Conservation (phyloP, 345 rosid genomes). For the Excoecaria cochinchinensis region DNA sequence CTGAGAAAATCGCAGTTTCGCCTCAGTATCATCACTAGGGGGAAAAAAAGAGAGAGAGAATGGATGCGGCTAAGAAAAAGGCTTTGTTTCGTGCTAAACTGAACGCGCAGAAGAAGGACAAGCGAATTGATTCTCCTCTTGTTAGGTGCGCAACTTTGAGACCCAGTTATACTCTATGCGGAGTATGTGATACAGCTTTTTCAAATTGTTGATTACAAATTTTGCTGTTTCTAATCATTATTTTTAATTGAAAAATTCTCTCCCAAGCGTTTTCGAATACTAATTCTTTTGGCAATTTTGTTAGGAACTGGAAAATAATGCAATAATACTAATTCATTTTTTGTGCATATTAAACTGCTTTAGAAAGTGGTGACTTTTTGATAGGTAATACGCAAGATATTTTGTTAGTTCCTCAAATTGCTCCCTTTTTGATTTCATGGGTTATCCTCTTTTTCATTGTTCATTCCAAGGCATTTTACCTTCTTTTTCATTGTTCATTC, state of each 20-base stretch:
- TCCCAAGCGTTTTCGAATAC: too few species aligned
- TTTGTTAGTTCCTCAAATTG: too few species aligned
- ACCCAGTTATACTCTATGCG: not conserved
- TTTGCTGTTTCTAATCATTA: not conserved
- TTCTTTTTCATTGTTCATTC: not conserved
- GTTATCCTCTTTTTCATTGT: not conserved
- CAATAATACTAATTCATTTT: not conserved
- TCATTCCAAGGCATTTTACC: not conserved
- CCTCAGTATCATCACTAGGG: not conserved
- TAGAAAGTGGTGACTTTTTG: not conserved
- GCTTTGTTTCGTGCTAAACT: slow-evolving; percentile 82
- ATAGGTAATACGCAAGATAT: not conserved
- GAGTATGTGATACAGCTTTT: not conserved
- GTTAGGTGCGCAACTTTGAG: slow-evolving; percentile 48
- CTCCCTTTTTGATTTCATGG: not conserved
- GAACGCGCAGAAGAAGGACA: slow-evolving; percentile 76
- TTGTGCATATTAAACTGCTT: not conserved
- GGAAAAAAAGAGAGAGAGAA: slow-evolving; percentile 1
- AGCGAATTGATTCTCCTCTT: slow-evolving; percentile 84
- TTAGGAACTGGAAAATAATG: not conserved
- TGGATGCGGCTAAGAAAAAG: slow-evolving; percentile 88
- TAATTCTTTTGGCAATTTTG: not conserved
- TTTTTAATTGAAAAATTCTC: not conserved
- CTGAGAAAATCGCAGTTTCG: too few species aligned
- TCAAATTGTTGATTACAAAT: not conserved